Evolutionary conservation across 257 asterid species (phyloP).

Genomic region (Apocynum venetum): DNA sequence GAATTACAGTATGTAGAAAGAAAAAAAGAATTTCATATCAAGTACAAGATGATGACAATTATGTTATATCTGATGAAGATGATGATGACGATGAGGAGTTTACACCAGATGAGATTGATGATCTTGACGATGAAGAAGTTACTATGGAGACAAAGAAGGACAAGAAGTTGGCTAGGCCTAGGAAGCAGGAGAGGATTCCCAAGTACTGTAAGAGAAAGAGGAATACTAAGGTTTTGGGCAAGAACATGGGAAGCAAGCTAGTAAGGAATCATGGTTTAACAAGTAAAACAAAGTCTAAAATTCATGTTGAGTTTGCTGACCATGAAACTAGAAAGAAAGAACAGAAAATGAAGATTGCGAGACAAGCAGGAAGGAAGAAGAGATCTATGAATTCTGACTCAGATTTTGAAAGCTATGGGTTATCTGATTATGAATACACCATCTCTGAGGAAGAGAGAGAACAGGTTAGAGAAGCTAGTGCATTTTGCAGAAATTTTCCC

Average conservation of each 20-base stretch:
- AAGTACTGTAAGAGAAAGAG: slow-evolving; percentile 27
- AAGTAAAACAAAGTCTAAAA: slow-evolving; percentile 31
- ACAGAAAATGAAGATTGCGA: slow-evolving; percentile 33
- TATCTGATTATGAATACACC: slow-evolving; percentile 64
- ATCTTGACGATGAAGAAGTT: slow-evolving; percentile 35
- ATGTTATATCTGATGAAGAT: slow-evolving; percentile 14
- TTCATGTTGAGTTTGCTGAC: slow-evolving; percentile 26
- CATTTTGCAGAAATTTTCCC: slow-evolving; percentile 36
- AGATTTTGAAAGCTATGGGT: slow-evolving; percentile 59
- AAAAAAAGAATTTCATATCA: slow-evolving; percentile 31
- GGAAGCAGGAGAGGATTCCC: slow-evolving; percentile 13
- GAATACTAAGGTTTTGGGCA: slow-evolving; percentile 28
- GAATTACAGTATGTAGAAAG: slow-evolving; percentile 20
- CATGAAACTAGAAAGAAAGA: slow-evolving; percentile 19
- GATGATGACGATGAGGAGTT: slow-evolving; percentile 37
- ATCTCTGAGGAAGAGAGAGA: slow-evolving; percentile 94
- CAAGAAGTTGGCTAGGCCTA: slow-evolving; percentile 24
- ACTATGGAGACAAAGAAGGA: slow-evolving; percentile 20
- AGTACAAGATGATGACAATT: slow-evolving; percentile 31
- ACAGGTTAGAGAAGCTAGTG: slow-evolving; percentile 69
- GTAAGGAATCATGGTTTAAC: slow-evolving; percentile 20
- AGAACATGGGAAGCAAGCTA: slow-evolving; percentile 27
- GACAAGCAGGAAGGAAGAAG: slow-evolving; percentile 44
- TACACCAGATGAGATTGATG: slow-evolving; percentile 28
- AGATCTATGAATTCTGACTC: slow-evolving; percentile 51